Base-by-base conservation (phyloP, 1,139 yeast genomes). In the Zhuliangozyma parablackwelliae region DNA sequence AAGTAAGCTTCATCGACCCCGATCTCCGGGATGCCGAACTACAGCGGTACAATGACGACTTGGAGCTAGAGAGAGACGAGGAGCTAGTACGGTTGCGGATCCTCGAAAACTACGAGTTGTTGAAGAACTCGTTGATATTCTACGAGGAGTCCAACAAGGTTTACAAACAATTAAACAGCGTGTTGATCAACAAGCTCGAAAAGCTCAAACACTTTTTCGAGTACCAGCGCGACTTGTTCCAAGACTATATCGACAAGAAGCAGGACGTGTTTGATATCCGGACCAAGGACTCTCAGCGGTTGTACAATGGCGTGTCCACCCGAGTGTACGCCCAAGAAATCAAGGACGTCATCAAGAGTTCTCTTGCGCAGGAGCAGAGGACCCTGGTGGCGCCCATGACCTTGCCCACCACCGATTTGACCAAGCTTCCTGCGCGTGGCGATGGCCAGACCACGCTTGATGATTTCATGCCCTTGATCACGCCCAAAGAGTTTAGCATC, bases 381-480 rank as follows among this genome's bases (percentile, higher is more conserved):
- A 3, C 4, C 16, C 16, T 16, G 16, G 7, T 23, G 10, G 24
- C 24, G 24, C 24, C 24, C 24, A 13, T 33, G 38, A 27, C 23
- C 16, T 21, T 25, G 26, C 11, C 28, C 12, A 3, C 11, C 7
- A n/a, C 10, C 28, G 10, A 26, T n/a, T 26, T 41, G 30, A 31
- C 31, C 16, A 44, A 30, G 11, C 29, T 37, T 26, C 21, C 38
- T 8, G 4, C 3, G 16, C 16, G 4, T 16, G 16, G 16, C 25
- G 27, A 9, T 9, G 24, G 24, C 24, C 7, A 23, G 24, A 26
- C 28, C 28, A 26, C 12, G 12, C 12, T 11, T 10, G 11, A 10
- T 6, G 76, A 70, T 47, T 69, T 63, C 47, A 69, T 68, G 72
- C 73, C 75, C 2, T 48, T 70, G 30, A 51, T 65, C 1, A 57